Percentiles rank a stretch among this genome's conserved stretches.
These are phyloP conservation scores for Colletotrichum sp. DNA, from an alignment of 2,329 filamentous ascomycete genomes.

Conservation along the genomic window DNA sequence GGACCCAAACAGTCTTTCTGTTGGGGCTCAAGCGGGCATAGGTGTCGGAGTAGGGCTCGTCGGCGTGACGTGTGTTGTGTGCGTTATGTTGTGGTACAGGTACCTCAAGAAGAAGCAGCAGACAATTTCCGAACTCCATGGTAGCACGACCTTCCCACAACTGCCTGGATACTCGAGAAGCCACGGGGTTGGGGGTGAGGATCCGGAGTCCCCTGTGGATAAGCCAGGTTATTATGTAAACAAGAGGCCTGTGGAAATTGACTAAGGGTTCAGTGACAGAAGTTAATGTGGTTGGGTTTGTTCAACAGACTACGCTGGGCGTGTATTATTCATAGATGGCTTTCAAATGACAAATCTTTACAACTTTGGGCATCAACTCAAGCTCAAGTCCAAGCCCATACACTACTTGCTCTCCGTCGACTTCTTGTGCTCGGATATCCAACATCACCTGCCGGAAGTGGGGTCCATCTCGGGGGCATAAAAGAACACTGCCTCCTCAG, in stretches of 20 bases:
- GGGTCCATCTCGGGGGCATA: neutral
- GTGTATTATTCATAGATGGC: accelerated
- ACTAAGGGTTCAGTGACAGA: neutral
- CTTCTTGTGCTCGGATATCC: neutral
- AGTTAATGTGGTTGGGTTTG: neutral
- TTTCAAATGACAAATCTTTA: accelerated
- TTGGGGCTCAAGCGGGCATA: neutral
- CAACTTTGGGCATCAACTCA: accelerated
- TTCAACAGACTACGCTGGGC: neutral
- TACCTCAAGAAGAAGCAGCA: neutral
- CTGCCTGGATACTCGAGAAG: neutral
- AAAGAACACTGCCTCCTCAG: neutral
- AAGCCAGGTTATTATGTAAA: neutral
- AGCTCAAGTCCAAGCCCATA: neutral
- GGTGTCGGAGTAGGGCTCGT: neutral
- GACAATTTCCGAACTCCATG: neutral
- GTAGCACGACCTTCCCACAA: neutral
- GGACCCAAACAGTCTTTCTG: neutral
- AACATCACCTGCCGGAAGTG: neutral
- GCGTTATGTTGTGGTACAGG: neutral
- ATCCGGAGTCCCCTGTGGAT: neutral
- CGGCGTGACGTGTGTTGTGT: neutral
- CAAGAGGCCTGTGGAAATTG: neutral
- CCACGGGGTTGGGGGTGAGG: neutral
- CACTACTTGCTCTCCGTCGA: too few relatives aligned